phyloP scores from a whole-genome alignment of 345 rosid genomes.

The Schrenkiella parvula region DNA sequence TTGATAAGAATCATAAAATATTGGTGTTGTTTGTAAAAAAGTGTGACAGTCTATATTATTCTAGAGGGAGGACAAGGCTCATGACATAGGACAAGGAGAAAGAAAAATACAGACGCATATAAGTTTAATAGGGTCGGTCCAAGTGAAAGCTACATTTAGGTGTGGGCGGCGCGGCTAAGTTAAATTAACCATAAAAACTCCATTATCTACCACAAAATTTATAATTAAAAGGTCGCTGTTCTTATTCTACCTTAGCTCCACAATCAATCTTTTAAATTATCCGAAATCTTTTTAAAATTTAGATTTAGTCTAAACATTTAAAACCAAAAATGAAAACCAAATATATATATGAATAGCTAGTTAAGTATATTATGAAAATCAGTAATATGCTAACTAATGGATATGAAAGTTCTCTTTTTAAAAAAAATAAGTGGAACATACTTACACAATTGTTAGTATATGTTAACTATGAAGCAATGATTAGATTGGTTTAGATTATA shows the following conservation, averaged over 20 bases:
- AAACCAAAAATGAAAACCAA: too few relatives aligned
- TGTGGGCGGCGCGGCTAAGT: conserved; percentile 41
- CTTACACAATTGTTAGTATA: not conserved
- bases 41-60: conserved; percentile 33
- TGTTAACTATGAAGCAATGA: conserved; percentile 16
- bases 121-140: conserved; percentile 26
- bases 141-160: conserved; percentile 29
- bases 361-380: not conserved
- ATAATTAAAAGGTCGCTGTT: conserved; percentile 17
- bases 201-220: conserved; percentile 31
- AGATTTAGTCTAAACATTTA: too few relatives aligned
- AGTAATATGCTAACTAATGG: not conserved
- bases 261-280: conserved; percentile 7
- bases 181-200: conserved; percentile 17
- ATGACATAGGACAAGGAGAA: conserved; percentile 32
- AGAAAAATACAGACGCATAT: not conserved
- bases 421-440: not conserved
- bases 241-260: conserved; percentile 1
- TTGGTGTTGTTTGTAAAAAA: not conserved
- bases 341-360: too few relatives aligned
- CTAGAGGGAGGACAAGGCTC: conserved; percentile 28
- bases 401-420: not conserved
- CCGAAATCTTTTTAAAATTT: not conserved
- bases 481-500: conserved; percentile 12
- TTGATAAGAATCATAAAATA: conserved; percentile 3